Evolutionary conservation across 2,329 filamentous ascomycete genomes (phyloP).

Genomic region (Epichloe coenophiala): DNA sequence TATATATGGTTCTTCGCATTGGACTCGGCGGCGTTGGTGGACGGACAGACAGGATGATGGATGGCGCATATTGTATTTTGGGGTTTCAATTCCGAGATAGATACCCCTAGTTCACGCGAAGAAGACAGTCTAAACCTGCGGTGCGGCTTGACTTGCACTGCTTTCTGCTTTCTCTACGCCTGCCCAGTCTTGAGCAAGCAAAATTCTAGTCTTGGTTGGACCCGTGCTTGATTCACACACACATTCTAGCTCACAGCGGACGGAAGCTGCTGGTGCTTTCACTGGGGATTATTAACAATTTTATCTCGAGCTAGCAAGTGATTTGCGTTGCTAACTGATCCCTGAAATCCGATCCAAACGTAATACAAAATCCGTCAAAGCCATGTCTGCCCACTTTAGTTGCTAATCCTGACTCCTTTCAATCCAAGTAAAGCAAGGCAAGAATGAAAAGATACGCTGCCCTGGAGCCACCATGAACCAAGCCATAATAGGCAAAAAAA

Average conservation of each 20-base stretch:
- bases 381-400: background rate
- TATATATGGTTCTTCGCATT: background rate
- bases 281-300: background rate
- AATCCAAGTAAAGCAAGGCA: constrained; percentile 2
- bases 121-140: background rate
- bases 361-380: constrained; percentile 2
- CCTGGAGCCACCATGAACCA: background rate
- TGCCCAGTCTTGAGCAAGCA: too few relatives aligned
- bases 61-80: background rate
- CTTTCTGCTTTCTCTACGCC: background rate
- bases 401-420: constrained; percentile 3
- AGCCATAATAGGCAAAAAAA: background rate
- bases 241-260: too few relatives aligned
- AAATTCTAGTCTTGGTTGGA: too few relatives aligned
- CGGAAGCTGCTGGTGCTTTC: too few relatives aligned
- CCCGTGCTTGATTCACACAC: too few relatives aligned
- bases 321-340: background rate
- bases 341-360: constrained; percentile 2
- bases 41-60: background rate
- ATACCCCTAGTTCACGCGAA: constrained; percentile 2
- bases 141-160: background rate
- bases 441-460: background rate
- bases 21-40: background rate
- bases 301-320: background rate
- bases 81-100: background rate